Conservation (phyloP, 2,329 filamentous ascomycete genomes). For the Neoarthrinium moseri region DNA sequence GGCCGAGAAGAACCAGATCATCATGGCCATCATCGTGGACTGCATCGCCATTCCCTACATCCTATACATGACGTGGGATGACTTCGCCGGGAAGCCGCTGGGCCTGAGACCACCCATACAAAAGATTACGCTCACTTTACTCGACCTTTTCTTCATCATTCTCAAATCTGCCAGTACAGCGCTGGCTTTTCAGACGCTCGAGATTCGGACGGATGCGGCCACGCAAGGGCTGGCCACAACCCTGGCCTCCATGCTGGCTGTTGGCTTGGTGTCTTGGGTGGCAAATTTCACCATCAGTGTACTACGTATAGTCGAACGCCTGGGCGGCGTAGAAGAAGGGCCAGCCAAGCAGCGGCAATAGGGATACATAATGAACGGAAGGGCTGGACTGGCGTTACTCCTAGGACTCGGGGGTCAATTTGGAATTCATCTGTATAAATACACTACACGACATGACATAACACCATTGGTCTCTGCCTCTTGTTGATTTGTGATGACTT, state of each 20-base stretch:
- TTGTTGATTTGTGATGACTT: too few species aligned
- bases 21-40: constrained; percentile 89
- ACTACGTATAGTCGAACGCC: constrained; percentile 10
- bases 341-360: too few species aligned
- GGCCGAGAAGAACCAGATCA: constrained; percentile 65
- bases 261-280: constrained; percentile 10
- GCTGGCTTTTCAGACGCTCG: constrained; percentile 79
- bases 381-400: too few species aligned
- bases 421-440: too few species aligned
- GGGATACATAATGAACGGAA: too few species aligned
- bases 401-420: too few species aligned
- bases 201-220: not conserved
- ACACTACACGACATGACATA: too few species aligned
- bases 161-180: constrained; percentile 94
- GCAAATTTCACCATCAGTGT: constrained; percentile 12
- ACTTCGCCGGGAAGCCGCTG: constrained; percentile 91
- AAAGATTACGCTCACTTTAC: constrained; percentile 85
- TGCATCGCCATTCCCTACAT: constrained; percentile 87
- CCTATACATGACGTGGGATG: constrained; percentile 91
- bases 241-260: constrained; percentile 1
- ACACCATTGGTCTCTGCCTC: too few species aligned
- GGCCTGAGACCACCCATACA: constrained; percentile 80
- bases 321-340: constrained; percentile 10
- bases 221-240: not conserved
- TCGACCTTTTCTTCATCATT: constrained; percentile 95